These are phyloP conservation scores for Auricularia sp. DNA, from an alignment of 768 basidiomycete genomes.

Conservation along the genomic window DNA sequence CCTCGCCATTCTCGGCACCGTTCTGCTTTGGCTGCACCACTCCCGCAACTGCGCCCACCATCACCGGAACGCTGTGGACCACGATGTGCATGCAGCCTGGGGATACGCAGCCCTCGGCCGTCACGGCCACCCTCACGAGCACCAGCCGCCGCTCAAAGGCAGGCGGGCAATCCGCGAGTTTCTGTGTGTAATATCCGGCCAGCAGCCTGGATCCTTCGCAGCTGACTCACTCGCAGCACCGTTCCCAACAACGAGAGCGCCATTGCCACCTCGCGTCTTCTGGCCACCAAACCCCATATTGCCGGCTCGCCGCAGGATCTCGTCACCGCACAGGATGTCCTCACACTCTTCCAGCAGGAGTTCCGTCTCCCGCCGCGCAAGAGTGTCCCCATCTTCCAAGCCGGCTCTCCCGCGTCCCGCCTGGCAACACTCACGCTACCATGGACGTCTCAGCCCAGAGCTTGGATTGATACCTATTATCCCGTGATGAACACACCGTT, in stretches of 20 bases:
- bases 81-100: background rate
- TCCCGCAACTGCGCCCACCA: background rate
- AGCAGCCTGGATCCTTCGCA: background rate
- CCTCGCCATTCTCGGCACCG: background rate
- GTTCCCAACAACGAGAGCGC: slow-evolving; percentile 52
- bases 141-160: background rate
- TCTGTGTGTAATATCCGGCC: background rate
- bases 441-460: slow-evolving; percentile 39
- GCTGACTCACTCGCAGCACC: slow-evolving; percentile 25
- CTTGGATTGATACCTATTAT: slow-evolving; percentile 84
- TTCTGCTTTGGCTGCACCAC: background rate
- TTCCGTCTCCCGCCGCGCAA: background rate
- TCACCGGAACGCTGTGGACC: background rate
- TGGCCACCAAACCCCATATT: slow-evolving; percentile 61
- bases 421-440: slow-evolving; percentile 49
- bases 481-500: slow-evolving; percentile 76
- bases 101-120: background rate
- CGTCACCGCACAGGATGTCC: slow-evolving; percentile 52
- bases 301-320: slow-evolving; percentile 56
- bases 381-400: slow-evolving; percentile 49
- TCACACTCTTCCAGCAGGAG: slow-evolving; percentile 50
- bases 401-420: slow-evolving; percentile 58
- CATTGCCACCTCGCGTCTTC: slow-evolving; percentile 41
- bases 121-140: background rate
- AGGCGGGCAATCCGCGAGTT: background rate